Evolutionary conservation across 2,329 filamentous ascomycete species (phyloP), one percentile per base, ranked within the genome.

Genomic region (Colletotrichum magnum): DNA sequence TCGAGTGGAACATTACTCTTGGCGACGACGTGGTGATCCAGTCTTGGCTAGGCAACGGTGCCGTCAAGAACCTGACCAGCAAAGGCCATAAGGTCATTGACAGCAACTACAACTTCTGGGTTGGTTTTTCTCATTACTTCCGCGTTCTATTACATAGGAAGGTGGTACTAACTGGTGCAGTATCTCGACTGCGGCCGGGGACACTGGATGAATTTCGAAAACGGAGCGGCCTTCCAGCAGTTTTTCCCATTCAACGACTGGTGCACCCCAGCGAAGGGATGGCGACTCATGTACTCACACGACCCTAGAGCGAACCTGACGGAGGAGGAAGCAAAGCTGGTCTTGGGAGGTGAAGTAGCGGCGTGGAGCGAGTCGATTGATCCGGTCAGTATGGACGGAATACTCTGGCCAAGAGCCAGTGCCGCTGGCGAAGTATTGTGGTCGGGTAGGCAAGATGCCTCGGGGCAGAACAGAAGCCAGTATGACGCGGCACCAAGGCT

Each of bases 161-260:
- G 6, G 7, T 1, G 2, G 16, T 18, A 21, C 50, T 62, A 39
- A 62, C 50, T 15, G 53, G 32, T 13, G 59, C 60, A 93, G 90
- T 95, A 95, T 76, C 90, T 96, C 60, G 93, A 96, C 81, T 97
- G 94, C 77, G 93, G 94, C 36, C 87, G 92, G 72, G 94, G 94
- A 48, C 88, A 93, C 74, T 96, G 92, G 91, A 84, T 95, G 72
- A 90, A 93, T 82, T 93, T 92, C 74, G 82, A 83, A 64, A 89
- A 89, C 58, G 89, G 87, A 21, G 80, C 79, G 1, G 80, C 85
- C 16, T 87, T 86, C 72, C 73, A 83, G 18, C 71, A 74, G 1
- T 88, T 82, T 80, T 94, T 87, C 77, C 93, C 93, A 0, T 97
- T 93, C 83, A 81, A 84, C 68, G 94, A 97, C 82, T 97, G 94